Evolutionary conservation across 306 rosid genomes (phyloP), one percentile per base, ranked within the genome.

Genomic region (Styphnolobium japonicum): DNA sequence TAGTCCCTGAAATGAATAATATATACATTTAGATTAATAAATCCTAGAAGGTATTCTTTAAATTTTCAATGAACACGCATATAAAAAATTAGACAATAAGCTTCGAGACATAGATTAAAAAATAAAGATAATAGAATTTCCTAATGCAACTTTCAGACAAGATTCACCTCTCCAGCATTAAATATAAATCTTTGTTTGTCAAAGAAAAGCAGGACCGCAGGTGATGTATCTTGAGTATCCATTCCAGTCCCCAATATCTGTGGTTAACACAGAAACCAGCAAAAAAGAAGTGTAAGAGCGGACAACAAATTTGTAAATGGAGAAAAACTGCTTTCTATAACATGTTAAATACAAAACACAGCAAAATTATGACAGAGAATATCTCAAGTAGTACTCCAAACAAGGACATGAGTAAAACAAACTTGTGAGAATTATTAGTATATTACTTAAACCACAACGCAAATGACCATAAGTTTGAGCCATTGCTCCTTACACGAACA

Each of bases 141-240:
- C 23, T 15, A 52, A 83, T 7, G 10, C 33, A 76, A 71, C 2
- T 37, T 21, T 77, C 49, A 40, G 53, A 21, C 18, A 45, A 53
- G 18, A 22, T 57, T 61, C 49, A 91, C 97, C 94, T 95, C 98
- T 31, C 97, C 98, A 43, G 96, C 97, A 85, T 94, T 91, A 71
- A 92, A 94, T 42, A 94, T 94, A 70, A 94, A 89, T 65, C 96
- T 90, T 40, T 91, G 94, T 43, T 86, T 92, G 85, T 94, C 98
- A 58, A 94, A 94, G 88, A 94, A 94, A 65, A 94, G 97, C 36
- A 91, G 67, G 49, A 94, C 92, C 0, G 97, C 85, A 64, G 98
- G 92, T 37, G 95, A 91, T 0, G 97, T 92, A 72, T 94, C 98
- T 65, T 92, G 97, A 78, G 97, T 94, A 76, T 92, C 97, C 95